Percentiles rank a stretch among this genome's conserved stretches.
Evolutionary conservation across 2,329 filamentous ascomycete species (phyloP).

Genomic region (Dichotomopilus funicola): DNA sequence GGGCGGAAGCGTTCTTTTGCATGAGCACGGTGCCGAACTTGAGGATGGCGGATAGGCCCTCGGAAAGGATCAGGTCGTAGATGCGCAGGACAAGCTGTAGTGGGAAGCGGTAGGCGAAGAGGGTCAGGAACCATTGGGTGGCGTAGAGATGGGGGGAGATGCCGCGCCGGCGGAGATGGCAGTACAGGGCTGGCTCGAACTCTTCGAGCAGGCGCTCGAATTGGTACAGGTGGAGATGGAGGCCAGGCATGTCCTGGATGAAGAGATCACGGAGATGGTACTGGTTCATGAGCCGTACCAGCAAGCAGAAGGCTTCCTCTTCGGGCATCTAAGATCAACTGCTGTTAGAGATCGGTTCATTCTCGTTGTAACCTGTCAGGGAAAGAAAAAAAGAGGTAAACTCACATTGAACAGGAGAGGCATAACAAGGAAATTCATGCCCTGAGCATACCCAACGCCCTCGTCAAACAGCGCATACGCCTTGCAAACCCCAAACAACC

Average conservation of each 20-base stretch:
- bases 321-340: constrained; percentile 68
- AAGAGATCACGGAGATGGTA: constrained; percentile 91
- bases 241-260: constrained; percentile 88
- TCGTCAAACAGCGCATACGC: constrained; percentile 95
- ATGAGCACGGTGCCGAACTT: constrained; percentile 94
- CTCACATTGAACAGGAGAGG: constrained; percentile 86
- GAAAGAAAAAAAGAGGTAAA: constrained; percentile 6
- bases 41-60: constrained; percentile 86
- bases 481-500: constrained; percentile 92
- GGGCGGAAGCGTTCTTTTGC: constrained; percentile 77
- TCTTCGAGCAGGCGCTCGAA: constrained; percentile 94
- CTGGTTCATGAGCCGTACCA: constrained; percentile 93
- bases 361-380: too few relatives aligned
- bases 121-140: constrained; percentile 96
- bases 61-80: constrained; percentile 90
- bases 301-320: constrained; percentile 89
- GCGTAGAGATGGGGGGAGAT: constrained; percentile 92
- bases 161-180: constrained; percentile 79
- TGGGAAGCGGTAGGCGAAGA: constrained; percentile 98
- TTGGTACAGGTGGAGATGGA: constrained; percentile 89
- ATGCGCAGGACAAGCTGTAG: constrained; percentile 93
- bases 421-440: constrained; percentile 98
- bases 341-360: background rate
- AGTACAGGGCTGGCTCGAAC: constrained; percentile 87
- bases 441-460: constrained; percentile 90